These are phyloP conservation scores for Leccinum longicurvipes DNA, from an alignment of 768 basidiomycete genomes.

Conservation along the genomic window DNA sequence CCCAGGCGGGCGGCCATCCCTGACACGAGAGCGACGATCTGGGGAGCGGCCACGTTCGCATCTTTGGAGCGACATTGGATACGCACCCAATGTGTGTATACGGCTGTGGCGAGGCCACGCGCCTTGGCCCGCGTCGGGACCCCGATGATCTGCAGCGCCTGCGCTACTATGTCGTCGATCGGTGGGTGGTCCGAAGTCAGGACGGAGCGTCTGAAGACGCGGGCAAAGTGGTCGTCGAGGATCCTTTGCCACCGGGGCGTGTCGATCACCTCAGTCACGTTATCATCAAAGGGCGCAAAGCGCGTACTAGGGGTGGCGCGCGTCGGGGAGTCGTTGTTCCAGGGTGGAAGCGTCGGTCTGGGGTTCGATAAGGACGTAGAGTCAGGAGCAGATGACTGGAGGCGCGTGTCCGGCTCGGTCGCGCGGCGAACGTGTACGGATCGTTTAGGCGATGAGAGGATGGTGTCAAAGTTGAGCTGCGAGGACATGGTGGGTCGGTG, in stretches of 20 bases:
- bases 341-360: neutral
- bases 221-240: constrained; percentile 14
- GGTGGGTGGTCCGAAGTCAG: neutral
- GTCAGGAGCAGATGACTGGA: neutral
- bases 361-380: neutral
- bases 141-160: constrained; percentile 9
- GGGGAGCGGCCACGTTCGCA: neutral
- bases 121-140: constrained; percentile 10
- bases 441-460: neutral
- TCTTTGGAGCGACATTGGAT: constrained; percentile 13
- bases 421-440: neutral
- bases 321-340: neutral
- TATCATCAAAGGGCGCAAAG: constrained; percentile 13
- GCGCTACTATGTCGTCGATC: constrained; percentile 8
- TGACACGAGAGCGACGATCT: constrained; percentile 10
- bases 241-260: constrained; percentile 11
- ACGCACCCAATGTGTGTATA: constrained; percentile 16
- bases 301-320: neutral
- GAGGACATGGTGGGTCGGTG: constrained; percentile 1
- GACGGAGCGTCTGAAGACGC: constrained; percentile 9
- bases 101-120: constrained; percentile 6
- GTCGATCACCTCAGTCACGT: neutral
- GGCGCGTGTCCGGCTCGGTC: neutral
- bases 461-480: neutral
- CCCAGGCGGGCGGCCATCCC: constrained; percentile 6